Conservation (phyloP, 768 basidiomycete species). For the Macrolepiota dolichaula region DNA sequence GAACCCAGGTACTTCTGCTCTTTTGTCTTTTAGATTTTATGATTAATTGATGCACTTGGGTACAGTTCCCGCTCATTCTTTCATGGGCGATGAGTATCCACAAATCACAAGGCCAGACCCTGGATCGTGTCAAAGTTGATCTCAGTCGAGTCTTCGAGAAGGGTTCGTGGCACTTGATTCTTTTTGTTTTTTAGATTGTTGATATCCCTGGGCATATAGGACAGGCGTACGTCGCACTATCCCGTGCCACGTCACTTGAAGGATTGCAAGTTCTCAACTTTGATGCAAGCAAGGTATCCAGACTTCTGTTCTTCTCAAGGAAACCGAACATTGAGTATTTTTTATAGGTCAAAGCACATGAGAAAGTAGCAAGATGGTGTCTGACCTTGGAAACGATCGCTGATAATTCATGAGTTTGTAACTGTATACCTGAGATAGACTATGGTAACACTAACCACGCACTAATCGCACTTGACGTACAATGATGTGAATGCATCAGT, state of each 20-base stretch:
- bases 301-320: background rate
- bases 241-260: slow-evolving; percentile 81
- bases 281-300: slow-evolving; percentile 61
- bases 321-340: background rate
- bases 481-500: background rate
- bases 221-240: slow-evolving; percentile 89
- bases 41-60: background rate
- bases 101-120: slow-evolving; percentile 96
- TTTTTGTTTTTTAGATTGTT: background rate
- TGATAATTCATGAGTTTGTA: slow-evolving; percentile 10
- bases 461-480: background rate
- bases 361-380: slow-evolving; percentile 72
- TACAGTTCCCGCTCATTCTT: slow-evolving; percentile 79
- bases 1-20: slow-evolving; percentile 63
- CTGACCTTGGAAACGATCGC: slow-evolving; percentile 55
- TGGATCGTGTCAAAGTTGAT: slow-evolving; percentile 94
- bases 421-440: background rate
- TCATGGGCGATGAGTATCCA: slow-evolving; percentile 99
- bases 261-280: slow-evolving; percentile 87
- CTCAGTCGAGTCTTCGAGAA: slow-evolving; percentile 92
- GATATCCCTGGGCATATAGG: slow-evolving; percentile 38
- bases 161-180: slow-evolving; percentile 38
- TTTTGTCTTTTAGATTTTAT: background rate
- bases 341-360: slow-evolving; percentile 66
- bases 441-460: background rate